A percentile compares a stretch with the other conserved stretches of the same genome.
Conservation (phyloP, 306 rosid species). For the Rosa chinensis region DNA sequence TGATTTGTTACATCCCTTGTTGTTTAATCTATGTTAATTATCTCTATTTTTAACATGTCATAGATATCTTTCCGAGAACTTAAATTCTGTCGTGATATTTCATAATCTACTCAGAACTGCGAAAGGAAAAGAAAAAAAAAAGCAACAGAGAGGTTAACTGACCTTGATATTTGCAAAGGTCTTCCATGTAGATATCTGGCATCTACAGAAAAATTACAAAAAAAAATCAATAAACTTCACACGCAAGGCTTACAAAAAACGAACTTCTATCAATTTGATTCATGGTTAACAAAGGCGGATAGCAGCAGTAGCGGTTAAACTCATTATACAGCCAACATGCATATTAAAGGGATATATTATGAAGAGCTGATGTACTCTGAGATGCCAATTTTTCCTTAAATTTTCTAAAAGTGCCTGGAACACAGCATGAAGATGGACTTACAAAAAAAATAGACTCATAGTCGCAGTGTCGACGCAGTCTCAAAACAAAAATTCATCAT, state of each 20-base stretch:
- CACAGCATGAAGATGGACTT: conserved; percentile 17
- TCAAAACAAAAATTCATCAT: background rate
- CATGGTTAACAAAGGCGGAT: background rate
- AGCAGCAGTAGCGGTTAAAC: background rate
- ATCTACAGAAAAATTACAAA: conserved; percentile 40
- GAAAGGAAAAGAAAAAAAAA: background rate
- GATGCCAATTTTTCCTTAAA: conserved; percentile 69
- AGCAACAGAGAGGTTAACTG: conserved; percentile 12
- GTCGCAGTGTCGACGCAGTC: background rate
- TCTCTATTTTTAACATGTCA: background rate
- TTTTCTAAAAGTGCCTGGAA: conserved; percentile 74
- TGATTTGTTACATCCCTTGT: background rate
- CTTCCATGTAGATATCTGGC: conserved; percentile 54
- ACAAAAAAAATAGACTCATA: background rate
- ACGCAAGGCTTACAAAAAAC: background rate
- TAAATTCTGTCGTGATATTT: background rate
- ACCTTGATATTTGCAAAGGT: conserved; percentile 74
- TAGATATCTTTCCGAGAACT: background rate
- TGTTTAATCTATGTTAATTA: background rate
- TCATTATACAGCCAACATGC: background rate
- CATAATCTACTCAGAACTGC: background rate
- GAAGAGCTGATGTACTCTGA: conserved; percentile 53
- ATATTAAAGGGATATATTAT: conserved; percentile 19
- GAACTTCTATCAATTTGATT: background rate
- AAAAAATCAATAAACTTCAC: conserved; percentile 22